Base-by-base conservation (phyloP, 495 filamentous ascomycete species). In the Chaetomium tenue region DNA sequence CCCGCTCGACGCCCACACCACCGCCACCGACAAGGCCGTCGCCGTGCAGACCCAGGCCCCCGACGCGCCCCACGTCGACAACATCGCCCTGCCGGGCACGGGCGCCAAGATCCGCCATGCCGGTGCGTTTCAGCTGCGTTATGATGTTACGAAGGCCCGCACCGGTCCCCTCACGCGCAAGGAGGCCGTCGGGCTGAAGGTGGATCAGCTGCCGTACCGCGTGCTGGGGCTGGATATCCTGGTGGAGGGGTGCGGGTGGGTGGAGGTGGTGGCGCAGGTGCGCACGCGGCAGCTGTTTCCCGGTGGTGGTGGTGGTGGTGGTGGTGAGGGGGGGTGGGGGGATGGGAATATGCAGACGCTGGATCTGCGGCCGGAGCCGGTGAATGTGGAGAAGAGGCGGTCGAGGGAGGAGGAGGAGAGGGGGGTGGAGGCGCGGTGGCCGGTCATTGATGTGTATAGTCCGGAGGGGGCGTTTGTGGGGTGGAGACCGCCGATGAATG, bases 161-260 rank as follows among this genome's bases (percentile, higher is more conserved):
- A 80, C 87, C 16, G 88, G 88, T 0, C 84, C 84, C 8, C 70
- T 93, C 4, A 87, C 82, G 5, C 66, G 73, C 15, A 77, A 73
- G 54, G 72, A 75, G 39, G 86, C 81, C 2, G 79, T 79, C 39
- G 81, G 80, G 28, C 72, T 90, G 30, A 83, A 80, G 25, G 76
- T 83, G 9, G 79, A 87, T 0, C 65, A 67, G 25, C 76, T 98
- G 44, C 93, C 92, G 3, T 99, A 93, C 72, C 82, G 81, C 12
- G 85, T 97, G 4, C 79, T 93, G 59, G 82, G 87, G 7, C 82
- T 88, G 0, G 94, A 99, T 72, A 85, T 99, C 44, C 77, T 99
- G 9, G 87, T 99, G 42, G 92, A 97, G 68, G 91, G 93, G 22
- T 87, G 87, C 47, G 94, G 94, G 3, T 99, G 95, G 93, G 82